phyloP scores from a whole-genome alignment of 495 filamentous ascomycete species.

The Tuber microsphaerosporum region DNA sequence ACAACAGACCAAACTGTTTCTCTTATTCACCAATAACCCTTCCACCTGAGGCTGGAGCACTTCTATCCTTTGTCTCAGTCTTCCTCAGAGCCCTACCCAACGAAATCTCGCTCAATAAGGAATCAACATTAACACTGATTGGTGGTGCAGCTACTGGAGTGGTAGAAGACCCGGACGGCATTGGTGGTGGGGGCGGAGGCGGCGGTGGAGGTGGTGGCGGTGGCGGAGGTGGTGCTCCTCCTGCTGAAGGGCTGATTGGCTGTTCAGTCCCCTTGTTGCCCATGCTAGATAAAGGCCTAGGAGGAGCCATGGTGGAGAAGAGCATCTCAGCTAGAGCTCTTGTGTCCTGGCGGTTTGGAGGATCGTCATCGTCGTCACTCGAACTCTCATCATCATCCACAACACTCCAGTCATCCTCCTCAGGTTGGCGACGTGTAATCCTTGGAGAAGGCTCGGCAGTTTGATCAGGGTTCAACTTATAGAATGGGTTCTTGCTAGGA shows the following conservation, averaged over 20 bases:
- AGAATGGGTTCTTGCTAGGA: slow-evolving; percentile 71
- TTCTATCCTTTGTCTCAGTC: slow-evolving; percentile 37
- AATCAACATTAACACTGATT: slow-evolving; percentile 12
- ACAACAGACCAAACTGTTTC: not conserved
- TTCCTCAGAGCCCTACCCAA: slow-evolving; percentile 39
- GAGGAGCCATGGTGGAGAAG: slow-evolving; percentile 95
- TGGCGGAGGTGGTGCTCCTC: slow-evolving; percentile 35
- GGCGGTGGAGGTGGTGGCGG: slow-evolving; percentile 36
- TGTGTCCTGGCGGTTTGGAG: slow-evolving; percentile 68
- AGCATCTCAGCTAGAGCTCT: slow-evolving; percentile 87
- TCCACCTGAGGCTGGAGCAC: slow-evolving; percentile 30
- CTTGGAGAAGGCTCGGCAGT: slow-evolving; percentile 42
- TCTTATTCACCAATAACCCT: slow-evolving; percentile 31
- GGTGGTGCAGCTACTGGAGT: slow-evolving; percentile 19
- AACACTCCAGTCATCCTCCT: slow-evolving; percentile 82
- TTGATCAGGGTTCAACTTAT: slow-evolving; percentile 64
- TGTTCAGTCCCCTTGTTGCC: slow-evolving; percentile 55
- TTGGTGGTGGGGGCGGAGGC: slow-evolving; percentile 20
- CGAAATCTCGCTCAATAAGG: slow-evolving; percentile 37
- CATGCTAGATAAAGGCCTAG: slow-evolving; percentile 75
- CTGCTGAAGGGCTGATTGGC: slow-evolving; percentile 21
- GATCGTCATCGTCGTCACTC: slow-evolving; percentile 57
- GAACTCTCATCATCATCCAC: slow-evolving; percentile 67
- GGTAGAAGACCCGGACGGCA: slow-evolving; percentile 21
- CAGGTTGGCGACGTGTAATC: slow-evolving; percentile 45